Base-by-base conservation (phyloP, 108 stramenopile genomes). In the Nitzschia palea region DNA sequence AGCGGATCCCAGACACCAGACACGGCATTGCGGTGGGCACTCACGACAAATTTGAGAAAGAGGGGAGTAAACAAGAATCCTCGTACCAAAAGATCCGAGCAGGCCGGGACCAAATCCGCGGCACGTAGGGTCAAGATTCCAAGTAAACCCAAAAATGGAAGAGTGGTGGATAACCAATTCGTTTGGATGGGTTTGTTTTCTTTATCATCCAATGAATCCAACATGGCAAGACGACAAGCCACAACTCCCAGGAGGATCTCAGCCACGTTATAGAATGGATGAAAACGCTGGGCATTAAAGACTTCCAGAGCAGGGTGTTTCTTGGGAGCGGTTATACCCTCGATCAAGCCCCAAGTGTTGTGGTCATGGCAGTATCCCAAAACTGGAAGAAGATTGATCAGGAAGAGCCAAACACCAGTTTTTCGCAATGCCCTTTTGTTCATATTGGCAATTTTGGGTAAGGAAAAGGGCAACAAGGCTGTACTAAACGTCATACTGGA, bases 141-240 rank as follows among this genome's bases (percentile, higher is more conserved):
- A 25, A 79, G 17, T 17, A 71, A 55, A 14, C 59, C 67, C 32
- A 55, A 6, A 8, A 73, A 51, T 3, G 72, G 78, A 25, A 73
- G 25, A 22, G 58, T 18, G 12, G 72, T 79, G 31, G 59, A 62
- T 29, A 73, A 22, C 32, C 53, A 45, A 59, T 73, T 79, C 44
- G 78, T 79, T 25, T 48, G 23, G 35, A 48, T 61, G 30, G 63
- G 56, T 34, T 67, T 68, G 43, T 48, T 37, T 34, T 65, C 65
- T 44, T 68, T 68, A 37, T 66, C 65, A 8, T 62, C 44, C 20
- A 70, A 30, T 8, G 58, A 29, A 44, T 79, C 78, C 32, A 79
- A 29, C 78, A 79, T 79, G 67, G 71, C 78, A 40, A 79, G 29
- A 35, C 78, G 78, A 52, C 78, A 79, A 17, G 71, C 71, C 14